Conservation (phyloP, 768 basidiomycete genomes). For the Kwoniella dejecticola region DNA sequence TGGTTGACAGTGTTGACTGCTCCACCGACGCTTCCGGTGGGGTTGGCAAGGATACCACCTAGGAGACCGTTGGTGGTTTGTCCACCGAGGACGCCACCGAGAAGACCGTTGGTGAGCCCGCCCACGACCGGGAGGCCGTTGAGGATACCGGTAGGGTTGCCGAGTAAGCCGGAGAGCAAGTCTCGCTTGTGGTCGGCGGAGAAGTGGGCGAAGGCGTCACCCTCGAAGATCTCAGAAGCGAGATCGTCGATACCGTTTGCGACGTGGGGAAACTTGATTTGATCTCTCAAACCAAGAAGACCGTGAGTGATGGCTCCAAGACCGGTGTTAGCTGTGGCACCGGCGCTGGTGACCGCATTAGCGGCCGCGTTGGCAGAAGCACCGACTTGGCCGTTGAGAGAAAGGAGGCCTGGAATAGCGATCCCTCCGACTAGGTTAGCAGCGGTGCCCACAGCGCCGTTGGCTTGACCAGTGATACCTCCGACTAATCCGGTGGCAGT, state of each 20-base stretch:
- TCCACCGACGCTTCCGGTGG: not conserved
- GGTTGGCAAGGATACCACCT: not conserved
- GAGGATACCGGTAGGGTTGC: conserved; percentile 12
- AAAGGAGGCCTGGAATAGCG: conserved; percentile 9
- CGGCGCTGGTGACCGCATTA: not conserved
- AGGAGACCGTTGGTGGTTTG: not conserved
- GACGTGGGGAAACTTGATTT: too few relatives aligned
- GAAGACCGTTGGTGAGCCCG: conserved; percentile 9
- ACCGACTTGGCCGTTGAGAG: conserved; percentile 12
- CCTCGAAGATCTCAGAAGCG: conserved; percentile 18
- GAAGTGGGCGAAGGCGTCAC: conserved; percentile 14
- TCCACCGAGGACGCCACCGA: not conserved
- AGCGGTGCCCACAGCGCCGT: conserved; percentile 7
- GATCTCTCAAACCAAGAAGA: conserved; percentile 14
- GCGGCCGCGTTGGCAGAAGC: conserved; percentile 12
- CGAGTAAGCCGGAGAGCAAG: conserved; percentile 23
- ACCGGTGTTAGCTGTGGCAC: not conserved
- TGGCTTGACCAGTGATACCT: conserved; percentile 7
- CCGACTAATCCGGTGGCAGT: conserved; percentile 6
- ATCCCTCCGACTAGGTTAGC: conserved; percentile 11
- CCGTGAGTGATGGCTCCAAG: not conserved
- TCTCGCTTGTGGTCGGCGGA: conserved; percentile 13
- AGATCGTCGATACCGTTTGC: not conserved
- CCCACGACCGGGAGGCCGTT: conserved; percentile 18
- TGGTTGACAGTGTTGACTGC: conserved; percentile 3